Base-by-base conservation (phyloP, 768 basidiomycete species). In the Amanita muscaria region DNA sequence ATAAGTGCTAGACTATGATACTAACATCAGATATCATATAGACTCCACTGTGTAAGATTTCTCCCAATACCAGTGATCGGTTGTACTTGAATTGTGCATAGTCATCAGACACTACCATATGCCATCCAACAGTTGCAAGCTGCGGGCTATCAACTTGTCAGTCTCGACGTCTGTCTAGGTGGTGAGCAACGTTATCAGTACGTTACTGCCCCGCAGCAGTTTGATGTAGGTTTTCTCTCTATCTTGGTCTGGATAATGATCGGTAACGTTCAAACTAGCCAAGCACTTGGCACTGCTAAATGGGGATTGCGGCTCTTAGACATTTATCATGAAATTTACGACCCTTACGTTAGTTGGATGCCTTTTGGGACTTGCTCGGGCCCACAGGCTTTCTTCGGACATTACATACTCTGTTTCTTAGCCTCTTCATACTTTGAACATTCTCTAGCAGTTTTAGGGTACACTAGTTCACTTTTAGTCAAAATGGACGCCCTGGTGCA, bases 141-240 rank as follows among this genome's bases (percentile, higher is more conserved):
- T 12, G 60, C 61, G 24, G 66, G 66, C 0, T 68, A 67, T 48
- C 46, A 53, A 38, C 56, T 70, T 22, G 68, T 70, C 35, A 66
- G 66, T 8, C 46, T 70, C 22, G 67, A 67, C 6, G 62, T 68
- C 34, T 69, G 67, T 44, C 52, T 70, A 6, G 65, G 64, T 12
- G 27, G 27, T 12, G 27, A 29, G 27, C 7, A 6, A 12, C 27
- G 27, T 29, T 29, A 27, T 30, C 30, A 22, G 40, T n/a, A 3
- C 7, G 12, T 31, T 5, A 29, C 30, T 30, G 2, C 23, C 11
- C 23, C 31, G 5, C 44, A 33, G 19, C 11, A 5, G 11, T 21
- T 27, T n/a, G 44, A 16, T 7, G 15, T 33, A 29, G 22, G 19
- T 21, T 46, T 12, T 30, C 12, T 29, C 12, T 6, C 27, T 29